Evolutionary conservation across 1,139 yeast genomes (phyloP).

Genomic region (Yamadazyma sp.): DNA sequence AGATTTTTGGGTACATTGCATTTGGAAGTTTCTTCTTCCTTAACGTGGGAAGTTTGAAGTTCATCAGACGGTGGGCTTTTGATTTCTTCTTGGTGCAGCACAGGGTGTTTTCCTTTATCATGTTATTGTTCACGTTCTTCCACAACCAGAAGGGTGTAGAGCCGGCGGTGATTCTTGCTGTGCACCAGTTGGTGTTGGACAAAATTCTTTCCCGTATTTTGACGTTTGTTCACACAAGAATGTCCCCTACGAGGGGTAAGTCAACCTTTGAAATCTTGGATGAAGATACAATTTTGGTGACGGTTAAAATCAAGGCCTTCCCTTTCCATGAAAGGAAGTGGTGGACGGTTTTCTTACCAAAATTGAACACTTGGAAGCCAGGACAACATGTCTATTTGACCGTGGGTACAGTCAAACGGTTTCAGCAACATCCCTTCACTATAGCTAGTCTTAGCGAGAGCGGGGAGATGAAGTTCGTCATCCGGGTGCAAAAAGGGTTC

Average conservation of each 20-base stretch:
- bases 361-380: slow-evolving; percentile 44
- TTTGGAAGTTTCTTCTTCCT: slow-evolving; percentile 37
- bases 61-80: slow-evolving; percentile 40
- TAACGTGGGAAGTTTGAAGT: slow-evolving; percentile 36
- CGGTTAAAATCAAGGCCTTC: slow-evolving; percentile 31
- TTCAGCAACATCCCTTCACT: slow-evolving; percentile 52
- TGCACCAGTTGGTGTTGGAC: slow-evolving; percentile 48
- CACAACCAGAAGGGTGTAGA: slow-evolving; percentile 36
- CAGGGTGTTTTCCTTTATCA: slow-evolving; percentile 39
- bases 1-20: slow-evolving; percentile 51
- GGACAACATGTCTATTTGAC: slow-evolving; percentile 48
- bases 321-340: slow-evolving; percentile 23
- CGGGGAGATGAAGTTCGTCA: slow-evolving; percentile 39
- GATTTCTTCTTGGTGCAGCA: slow-evolving; percentile 49
- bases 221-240: slow-evolving; percentile 30
- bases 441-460: slow-evolving; percentile 38
- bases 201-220: slow-evolving; percentile 34
- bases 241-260: slow-evolving; percentile 40
- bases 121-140: slow-evolving; percentile 44
- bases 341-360: slow-evolving; percentile 35
- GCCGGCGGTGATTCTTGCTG: slow-evolving; percentile 39
- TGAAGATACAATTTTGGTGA: slow-evolving; percentile 39
- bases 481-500: slow-evolving; percentile 44
- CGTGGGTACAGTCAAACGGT: slow-evolving; percentile 34
- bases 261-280: slow-evolving; percentile 43